Percentiles rank a stretch among this genome's conserved stretches.
These are phyloP conservation scores for Periconia macrospinosa DNA, from an alignment of 2,329 filamentous ascomycete species.

Conservation along the genomic window DNA sequence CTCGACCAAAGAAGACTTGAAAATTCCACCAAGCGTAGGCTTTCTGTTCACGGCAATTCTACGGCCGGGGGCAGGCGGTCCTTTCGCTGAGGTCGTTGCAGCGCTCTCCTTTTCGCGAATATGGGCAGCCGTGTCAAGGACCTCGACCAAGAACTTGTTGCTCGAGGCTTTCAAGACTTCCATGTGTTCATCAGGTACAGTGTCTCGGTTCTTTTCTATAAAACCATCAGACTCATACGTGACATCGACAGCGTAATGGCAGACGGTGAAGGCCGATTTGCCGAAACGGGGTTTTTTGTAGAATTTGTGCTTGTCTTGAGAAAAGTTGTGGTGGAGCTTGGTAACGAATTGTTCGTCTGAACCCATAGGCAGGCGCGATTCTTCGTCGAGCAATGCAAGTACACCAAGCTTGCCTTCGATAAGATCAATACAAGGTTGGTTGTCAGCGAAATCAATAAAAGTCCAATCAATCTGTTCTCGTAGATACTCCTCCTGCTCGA, in stretches of 20 bases:
- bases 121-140: conserved; percentile 80
- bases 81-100: conserved; percentile 67
- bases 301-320: conserved; percentile 87
- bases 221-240: conserved; percentile 99
- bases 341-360: conserved; percentile 96
- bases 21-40: conserved; percentile 95
- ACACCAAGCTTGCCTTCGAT: conserved; percentile 97
- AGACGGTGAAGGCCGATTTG: conserved; percentile 96
- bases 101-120: conserved; percentile 85
- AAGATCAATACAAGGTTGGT: conserved; percentile 97
- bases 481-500: conserved; percentile 97
- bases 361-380: conserved; percentile 94
- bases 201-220: conserved; percentile 99
- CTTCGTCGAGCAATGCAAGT: conserved; percentile 88
- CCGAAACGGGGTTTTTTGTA: conserved; percentile 99
- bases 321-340: conserved; percentile 94
- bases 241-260: conserved; percentile 96
- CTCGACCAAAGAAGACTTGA: conserved; percentile 97
- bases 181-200: conserved; percentile 97
- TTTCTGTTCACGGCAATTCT: conserved; percentile 94
- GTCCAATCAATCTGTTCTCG: conserved; percentile 98
- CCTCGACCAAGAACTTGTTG: conserved; percentile 81
- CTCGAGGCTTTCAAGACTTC: conserved; percentile 82
- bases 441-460: conserved; percentile 99
- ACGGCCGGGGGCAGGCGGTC: conserved; percentile 66